A percentile compares a stretch with the other conserved stretches of the same genome.
These are phyloP conservation scores for Piper betle DNA, from an alignment of 164 flowering plant species.

Conservation along the genomic window DNA sequence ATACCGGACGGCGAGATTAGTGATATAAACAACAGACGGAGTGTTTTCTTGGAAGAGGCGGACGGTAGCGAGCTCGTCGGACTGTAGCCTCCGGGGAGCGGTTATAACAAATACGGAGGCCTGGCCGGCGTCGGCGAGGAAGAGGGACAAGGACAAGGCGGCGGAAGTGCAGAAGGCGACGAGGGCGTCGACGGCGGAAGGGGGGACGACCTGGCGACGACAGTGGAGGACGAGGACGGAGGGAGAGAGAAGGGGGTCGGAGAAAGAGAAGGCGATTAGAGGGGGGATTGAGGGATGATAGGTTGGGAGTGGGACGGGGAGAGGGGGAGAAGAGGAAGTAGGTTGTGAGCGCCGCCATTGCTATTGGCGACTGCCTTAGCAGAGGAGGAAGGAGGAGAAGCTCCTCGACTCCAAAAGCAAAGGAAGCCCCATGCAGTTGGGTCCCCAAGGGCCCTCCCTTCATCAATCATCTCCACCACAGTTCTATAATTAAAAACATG, in stretches of 20 bases:
- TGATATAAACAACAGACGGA: slow-evolving; percentile 95
- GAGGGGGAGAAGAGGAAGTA: neutral
- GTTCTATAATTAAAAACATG: too few species aligned
- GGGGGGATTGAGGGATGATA: neutral
- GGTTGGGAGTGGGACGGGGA: neutral
- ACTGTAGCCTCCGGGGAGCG: slow-evolving; percentile 61
- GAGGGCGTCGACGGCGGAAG: slow-evolving; percentile 24
- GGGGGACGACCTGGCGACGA: too few species aligned
- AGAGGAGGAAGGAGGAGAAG: too few species aligned
- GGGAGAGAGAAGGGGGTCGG: neutral
- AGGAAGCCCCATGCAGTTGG: too few species aligned
- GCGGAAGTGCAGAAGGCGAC: slow-evolving; percentile 47
- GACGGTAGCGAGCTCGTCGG: slow-evolving; percentile 93
- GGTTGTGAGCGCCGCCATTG: neutral
- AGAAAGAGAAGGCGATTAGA: slow-evolving; percentile 5
- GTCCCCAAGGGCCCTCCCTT: too few species aligned
- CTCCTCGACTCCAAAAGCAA: too few species aligned
- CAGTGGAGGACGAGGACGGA: neutral
- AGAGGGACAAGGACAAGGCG: slow-evolving; percentile 46
- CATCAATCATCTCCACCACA: too few species aligned
- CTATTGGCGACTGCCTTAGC: too few species aligned
- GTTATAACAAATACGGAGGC: slow-evolving; percentile 75
- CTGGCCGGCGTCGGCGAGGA: slow-evolving; percentile 43
- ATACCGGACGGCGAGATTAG: slow-evolving; percentile 82
- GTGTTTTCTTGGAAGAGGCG: slow-evolving; percentile 86